These are phyloP conservation scores for Carex arenaria DNA, from an alignment of 202 grass and related monocot species.

Conservation along the genomic window DNA sequence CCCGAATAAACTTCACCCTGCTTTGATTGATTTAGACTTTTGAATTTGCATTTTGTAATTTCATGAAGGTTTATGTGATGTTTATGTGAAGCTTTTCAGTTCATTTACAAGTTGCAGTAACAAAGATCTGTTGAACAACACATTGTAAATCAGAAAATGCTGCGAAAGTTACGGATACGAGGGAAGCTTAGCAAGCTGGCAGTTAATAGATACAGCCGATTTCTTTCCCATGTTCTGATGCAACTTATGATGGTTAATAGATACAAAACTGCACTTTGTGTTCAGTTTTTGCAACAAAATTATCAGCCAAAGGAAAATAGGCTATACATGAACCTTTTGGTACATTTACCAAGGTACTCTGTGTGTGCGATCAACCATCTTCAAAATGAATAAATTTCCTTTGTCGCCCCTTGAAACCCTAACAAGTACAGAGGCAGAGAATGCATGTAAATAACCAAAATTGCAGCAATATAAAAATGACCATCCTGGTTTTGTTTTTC, in stretches of 20 bases:
- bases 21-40: neutral
- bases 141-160: neutral
- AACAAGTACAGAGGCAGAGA: slow-evolving; percentile 9
- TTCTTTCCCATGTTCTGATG: neutral
- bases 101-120: neutral
- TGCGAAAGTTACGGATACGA: neutral
- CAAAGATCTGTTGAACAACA: neutral
- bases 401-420: slow-evolving; percentile 93
- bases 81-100: slow-evolving; percentile 2
- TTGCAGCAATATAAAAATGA: neutral
- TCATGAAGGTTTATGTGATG: neutral
- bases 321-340: neutral
- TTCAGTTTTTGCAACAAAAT: neutral
- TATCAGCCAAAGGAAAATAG: neutral
- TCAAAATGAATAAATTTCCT: slow-evolving; percentile 85
- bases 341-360: slow-evolving; percentile 55
- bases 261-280: neutral
- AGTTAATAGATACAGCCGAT: too few relatives aligned
- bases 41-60: slow-evolving; percentile 10
- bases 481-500: neutral
- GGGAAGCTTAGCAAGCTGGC: neutral
- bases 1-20: neutral
- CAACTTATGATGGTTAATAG: neutral
- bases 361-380: slow-evolving; percentile 82
- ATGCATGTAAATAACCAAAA: slow-evolving; percentile 1